Evolutionary conservation across 345 rosid species (phyloP).

Genomic region (Populus alba): DNA sequence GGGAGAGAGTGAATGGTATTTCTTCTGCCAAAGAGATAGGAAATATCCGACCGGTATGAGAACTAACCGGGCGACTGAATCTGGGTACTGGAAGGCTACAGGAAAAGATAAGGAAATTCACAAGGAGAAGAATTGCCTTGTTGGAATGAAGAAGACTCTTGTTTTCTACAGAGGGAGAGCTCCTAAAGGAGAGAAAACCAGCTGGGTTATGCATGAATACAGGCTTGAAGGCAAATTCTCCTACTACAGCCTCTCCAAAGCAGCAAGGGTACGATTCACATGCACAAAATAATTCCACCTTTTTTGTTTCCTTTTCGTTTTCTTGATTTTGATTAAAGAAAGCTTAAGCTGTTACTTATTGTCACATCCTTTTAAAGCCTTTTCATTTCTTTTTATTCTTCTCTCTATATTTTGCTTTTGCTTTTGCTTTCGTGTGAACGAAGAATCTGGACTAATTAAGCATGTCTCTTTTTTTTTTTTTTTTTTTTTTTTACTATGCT

Average conservation of each 20-base stretch:
- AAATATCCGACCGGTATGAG: conserved; percentile 98
- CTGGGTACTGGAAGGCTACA: conserved; percentile 98
- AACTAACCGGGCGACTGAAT: conserved; percentile 84
- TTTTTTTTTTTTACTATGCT: neutral
- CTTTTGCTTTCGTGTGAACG: conserved; percentile 31
- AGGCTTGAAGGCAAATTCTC: conserved; percentile 86
- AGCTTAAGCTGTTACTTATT: neutral
- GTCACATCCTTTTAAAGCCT: neutral
- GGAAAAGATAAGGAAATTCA: conserved; percentile 88
- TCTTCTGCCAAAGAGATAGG: conserved; percentile 85
- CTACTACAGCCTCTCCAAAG: conserved; percentile 59
- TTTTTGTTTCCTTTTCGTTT: neutral
- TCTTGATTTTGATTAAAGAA: neutral
- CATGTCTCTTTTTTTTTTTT: neutral
- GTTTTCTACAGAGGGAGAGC: conserved; percentile 96
- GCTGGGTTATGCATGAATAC: conserved; percentile 97
- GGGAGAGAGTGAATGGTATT: conserved; percentile 94
- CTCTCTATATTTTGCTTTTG: neutral
- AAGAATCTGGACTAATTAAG: conserved; percentile 19
- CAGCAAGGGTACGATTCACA: conserved; percentile 51
- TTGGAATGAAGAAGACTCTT: conserved; percentile 99
- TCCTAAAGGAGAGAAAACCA: conserved; percentile 91
- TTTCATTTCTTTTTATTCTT: conserved; percentile 11
- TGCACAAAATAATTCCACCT: neutral
- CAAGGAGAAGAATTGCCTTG: conserved; percentile 61